Evolutionary conservation across 2,329 filamentous ascomycete species (phyloP), one percentile per base, ranked within the genome.

Genomic region (Microcyclosporella mali): DNA sequence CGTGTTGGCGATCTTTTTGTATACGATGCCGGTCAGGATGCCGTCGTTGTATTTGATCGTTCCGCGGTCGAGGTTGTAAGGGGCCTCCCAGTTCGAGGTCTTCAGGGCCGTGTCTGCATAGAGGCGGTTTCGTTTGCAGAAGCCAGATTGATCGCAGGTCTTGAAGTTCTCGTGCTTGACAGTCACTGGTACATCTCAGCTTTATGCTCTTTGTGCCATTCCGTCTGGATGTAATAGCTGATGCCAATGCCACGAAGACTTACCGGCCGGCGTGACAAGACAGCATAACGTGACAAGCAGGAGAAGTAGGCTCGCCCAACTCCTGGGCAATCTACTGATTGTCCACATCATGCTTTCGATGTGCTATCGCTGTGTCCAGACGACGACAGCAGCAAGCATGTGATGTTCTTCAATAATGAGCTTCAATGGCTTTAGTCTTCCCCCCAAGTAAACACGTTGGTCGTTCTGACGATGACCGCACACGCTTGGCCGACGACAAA

Each of bases 111-210:
- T 72, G 67, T 97, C 89, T 62, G 92, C 92, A 63, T 85, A 89
- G 30, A 79, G 85, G 64, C 92, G 82, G 69, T 97, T 97, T 53
- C 92, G 85, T 64, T 88, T 92, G 70, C 92, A 98, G 72, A 98
- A 98, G 58, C 92, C 92, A 3, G 90, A 92, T 64, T 98, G 90
- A 55, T 85, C 72, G 71, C 92, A 98, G 58, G 85, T 95, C 64
- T 97, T 98, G 76, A 97, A 98, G 66, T 94, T 89, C 59, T 95
- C 82, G 63, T 95, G 85, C 70, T 98, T 98, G 40, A 98, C 92
- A 58, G 79, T 75, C 52, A 78, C 88, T 94, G 55, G 21, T 25
- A 25, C 21, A 25, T 25, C 21, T 25, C 21, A 25, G 21, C 21
- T 25, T 25, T 25, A 9, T 25, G 21, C 21, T 25, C 21, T 25